phyloP scores from a whole-genome alignment of 2,329 filamentous ascomycete species.

The Aspergillus uvarum region DNA sequence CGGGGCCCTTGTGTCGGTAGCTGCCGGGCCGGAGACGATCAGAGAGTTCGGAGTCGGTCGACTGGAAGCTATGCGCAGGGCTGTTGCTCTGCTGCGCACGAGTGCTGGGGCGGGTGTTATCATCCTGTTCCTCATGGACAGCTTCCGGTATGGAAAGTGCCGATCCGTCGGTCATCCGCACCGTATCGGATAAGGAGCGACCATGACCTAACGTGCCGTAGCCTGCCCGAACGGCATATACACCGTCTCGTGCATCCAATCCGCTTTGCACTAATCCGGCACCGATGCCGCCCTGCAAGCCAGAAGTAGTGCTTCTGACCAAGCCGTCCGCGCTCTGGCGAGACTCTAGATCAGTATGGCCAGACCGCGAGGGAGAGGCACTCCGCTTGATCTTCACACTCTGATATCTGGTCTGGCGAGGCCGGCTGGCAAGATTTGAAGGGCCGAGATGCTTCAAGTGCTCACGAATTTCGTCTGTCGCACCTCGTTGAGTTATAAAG shows the following conservation, averaged over 20 bases:
- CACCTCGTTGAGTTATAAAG: conserved; percentile 48
- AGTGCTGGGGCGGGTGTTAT: conserved; percentile 18
- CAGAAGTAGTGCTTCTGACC: conserved; percentile 30
- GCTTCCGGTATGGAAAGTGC: conserved; percentile 33
- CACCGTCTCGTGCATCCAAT: conserved; percentile 63
- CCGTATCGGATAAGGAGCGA: conserved; percentile 22
- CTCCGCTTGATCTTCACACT: conserved; percentile 65
- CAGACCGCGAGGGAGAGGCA: conserved; percentile 33
- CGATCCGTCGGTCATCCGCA: conserved; percentile 26
- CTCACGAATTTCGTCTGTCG: conserved; percentile 56
- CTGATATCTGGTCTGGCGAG: conserved; percentile 60
- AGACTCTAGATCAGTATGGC: conserved; percentile 37
- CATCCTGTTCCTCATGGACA: conserved; percentile 33
- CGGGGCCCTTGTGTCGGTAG: conserved; percentile 49
- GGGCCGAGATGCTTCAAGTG: conserved; percentile 65
- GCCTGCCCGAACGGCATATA: conserved; percentile 58
- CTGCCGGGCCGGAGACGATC: conserved; percentile 24
- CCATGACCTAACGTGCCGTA: conserved; percentile 51
- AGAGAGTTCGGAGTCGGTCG: conserved; percentile 20
- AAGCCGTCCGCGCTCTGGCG: conserved; percentile 45
- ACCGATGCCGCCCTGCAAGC: conserved; percentile 53
- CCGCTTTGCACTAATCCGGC: conserved; percentile 55
- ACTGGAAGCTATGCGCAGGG: conserved; percentile 24
- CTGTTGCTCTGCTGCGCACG: conserved; percentile 11
- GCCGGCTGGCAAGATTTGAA: conserved; percentile 61